Evolutionary conservation across 148 eudicot species (phyloP).

Genomic region (Persicaria maculosa): DNA sequence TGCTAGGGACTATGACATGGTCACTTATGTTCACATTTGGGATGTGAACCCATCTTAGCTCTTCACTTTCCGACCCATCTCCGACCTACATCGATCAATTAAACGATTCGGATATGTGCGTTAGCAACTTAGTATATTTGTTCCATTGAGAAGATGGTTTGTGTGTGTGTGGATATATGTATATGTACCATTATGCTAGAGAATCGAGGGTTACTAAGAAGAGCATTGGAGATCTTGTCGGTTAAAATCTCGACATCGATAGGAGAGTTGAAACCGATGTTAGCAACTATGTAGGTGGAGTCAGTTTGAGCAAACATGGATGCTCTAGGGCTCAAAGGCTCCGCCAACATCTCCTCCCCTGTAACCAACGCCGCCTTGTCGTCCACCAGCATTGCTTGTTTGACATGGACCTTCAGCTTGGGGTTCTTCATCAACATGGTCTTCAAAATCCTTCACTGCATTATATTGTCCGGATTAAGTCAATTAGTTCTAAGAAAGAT

Average conservation of each 20-base stretch:
- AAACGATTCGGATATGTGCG: no score
- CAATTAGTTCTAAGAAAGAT: no score
- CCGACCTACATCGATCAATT: neutral
- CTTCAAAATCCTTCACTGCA: no score
- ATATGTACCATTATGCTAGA: neutral
- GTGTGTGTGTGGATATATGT: no score
- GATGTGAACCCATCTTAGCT: neutral
- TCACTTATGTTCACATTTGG: conserved; percentile 1
- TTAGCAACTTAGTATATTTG: no score
- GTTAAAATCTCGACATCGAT: neutral
- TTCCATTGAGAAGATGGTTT: neutral
- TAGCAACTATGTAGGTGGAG: neutral
- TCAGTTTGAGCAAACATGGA: neutral
- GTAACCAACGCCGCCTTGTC: neutral
- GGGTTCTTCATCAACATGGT: no score
- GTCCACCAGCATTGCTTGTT: neutral
- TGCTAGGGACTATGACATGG: conserved; percentile 1
- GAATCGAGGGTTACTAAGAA: neutral
- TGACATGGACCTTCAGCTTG: no score
- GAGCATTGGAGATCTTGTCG: neutral
- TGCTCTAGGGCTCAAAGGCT: conserved; percentile 6
- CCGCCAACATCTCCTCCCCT: neutral
- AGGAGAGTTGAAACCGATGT: neutral
- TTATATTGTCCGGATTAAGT: no score
- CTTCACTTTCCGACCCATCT: neutral